phyloP scores from a whole-genome alignment of 169 alveolate species.

The Miamiensis avidus region DNA sequence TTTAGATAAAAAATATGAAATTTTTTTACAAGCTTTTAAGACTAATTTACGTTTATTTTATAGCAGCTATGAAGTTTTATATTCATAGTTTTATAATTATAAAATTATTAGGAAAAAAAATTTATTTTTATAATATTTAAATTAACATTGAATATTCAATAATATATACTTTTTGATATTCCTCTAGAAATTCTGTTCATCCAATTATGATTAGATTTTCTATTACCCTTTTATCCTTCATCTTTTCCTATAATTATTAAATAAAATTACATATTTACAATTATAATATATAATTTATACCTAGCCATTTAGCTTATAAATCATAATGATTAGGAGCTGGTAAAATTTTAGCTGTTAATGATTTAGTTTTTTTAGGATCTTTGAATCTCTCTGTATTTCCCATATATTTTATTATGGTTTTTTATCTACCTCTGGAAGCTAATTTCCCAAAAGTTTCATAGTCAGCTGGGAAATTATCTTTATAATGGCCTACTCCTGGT shows the following conservation, averaged over 20 bases:
- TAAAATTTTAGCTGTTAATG: neutral
- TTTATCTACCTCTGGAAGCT: neutral
- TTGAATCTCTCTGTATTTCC: slow-evolving; percentile 37
- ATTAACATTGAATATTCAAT: neutral
- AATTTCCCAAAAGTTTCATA: slow-evolving; percentile 22
- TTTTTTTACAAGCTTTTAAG: neutral
- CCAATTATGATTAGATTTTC: slow-evolving; percentile 8
- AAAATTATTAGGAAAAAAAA: too few relatives aligned
- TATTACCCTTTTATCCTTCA: slow-evolving; percentile 7
- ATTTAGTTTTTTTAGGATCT: slow-evolving; percentile 38
- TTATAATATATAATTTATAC: neutral
- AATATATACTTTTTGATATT: slow-evolving; percentile 10
- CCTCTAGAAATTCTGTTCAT: slow-evolving; percentile 24
- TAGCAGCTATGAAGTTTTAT: neutral
- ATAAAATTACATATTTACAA: neutral
- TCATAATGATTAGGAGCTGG: slow-evolving; percentile 45
- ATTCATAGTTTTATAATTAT: too few relatives aligned
- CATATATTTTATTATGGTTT: slow-evolving; percentile 13
- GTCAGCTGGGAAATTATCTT: slow-evolving; percentile 29
- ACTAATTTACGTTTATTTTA: too few relatives aligned
- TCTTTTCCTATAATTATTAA: neutral
- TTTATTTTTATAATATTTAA: too few relatives aligned
- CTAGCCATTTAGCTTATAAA: slow-evolving; percentile 37
- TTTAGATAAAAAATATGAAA: too few relatives aligned
- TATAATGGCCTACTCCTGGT: slow-evolving; percentile 43